Evolutionary conservation across 495 filamentous ascomycete species (phyloP), one percentile per base, ranked within the genome.

Genomic region (Bathelium albidoporum): DNA sequence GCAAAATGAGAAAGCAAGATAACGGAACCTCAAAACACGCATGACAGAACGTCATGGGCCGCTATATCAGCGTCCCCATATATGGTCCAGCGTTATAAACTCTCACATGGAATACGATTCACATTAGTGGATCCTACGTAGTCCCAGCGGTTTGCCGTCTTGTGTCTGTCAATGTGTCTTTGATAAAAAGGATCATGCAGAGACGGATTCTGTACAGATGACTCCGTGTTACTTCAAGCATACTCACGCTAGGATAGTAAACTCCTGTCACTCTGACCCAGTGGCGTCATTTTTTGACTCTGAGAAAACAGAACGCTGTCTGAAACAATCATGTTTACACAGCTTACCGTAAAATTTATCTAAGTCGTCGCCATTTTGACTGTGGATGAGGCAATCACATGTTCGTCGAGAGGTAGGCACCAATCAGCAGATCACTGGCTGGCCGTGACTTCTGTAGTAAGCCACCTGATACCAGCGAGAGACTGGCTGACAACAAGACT

Each of bases 1-100:
- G 49, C 49, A 29, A 55, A 24, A 29, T 55, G 49, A 55, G 49
- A 29, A 55, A 55, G 49, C 16, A 55, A 28, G 49, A 55, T 29
- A 55, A 55, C 22, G 24, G 16, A 55, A 55, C 22, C 26, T 28
- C 22, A 55, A 55, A n/a, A 55, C 49, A 24, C 22, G 11, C 29
- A 11, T 49, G 20, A 55, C 49, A 16, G 49, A 55, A 24, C 29
- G 4, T 55, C n/a, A 55, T 55, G 26, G 49, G 49, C 7, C 29
- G 49, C 49, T 55, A 55, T 55, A 55, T 29, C 24, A 9, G 24
- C 49, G 49, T 55, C 49, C 49, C 29, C 24, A 29, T 16, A 55
- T 55, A 55, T 20, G 16, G 22, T 55, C 49, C 24, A 16, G 20
- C 49, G 22, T 26, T 55, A 55, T 29, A 29, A 3, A 29, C 24